A percentile compares a stretch with the other conserved stretches of the same genome.
Evolutionary conservation across 768 basidiomycete genomes (phyloP).

Genomic region (Leccinum subgranulosum): DNA sequence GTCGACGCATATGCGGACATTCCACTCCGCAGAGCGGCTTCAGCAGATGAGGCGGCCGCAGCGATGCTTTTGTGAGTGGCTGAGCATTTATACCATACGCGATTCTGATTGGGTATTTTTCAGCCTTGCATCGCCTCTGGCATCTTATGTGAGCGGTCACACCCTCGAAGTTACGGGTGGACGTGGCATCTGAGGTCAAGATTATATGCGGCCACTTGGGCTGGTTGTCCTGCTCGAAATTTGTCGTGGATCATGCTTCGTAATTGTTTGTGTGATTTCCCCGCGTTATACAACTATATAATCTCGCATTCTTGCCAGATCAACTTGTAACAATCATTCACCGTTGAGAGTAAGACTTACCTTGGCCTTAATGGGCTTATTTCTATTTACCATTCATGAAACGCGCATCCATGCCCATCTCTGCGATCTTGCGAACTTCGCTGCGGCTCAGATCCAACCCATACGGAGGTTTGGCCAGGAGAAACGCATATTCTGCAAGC

Average conservation of each 20-base stretch:
- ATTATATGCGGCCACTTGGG: not conserved
- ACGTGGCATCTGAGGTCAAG: constrained; percentile 53
- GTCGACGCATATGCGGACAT: constrained; percentile 45
- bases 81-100: not conserved
- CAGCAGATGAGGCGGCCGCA: constrained; percentile 73
- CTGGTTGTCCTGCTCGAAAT: not conserved
- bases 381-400: constrained; percentile 7
- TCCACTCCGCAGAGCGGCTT: constrained; percentile 67
- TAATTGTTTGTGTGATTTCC: not conserved
- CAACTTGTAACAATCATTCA: not conserved
- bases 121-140: constrained; percentile 75
- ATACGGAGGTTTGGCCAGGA: constrained; percentile 66
- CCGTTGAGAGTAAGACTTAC: not conserved
- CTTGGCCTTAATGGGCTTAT: not conserved
- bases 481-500: constrained; percentile 73
- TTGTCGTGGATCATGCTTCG: not conserved
- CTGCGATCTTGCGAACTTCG: constrained; percentile 54
- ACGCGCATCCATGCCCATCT: constrained; percentile 53
- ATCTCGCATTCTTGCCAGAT: too few relatives aligned
- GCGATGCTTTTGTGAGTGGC: constrained; percentile 70
- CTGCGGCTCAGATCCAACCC: constrained; percentile 65
- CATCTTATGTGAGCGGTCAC: constrained; percentile 79
- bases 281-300: not conserved
- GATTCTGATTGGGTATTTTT: constrained; percentile 10
- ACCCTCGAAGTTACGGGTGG: constrained; percentile 85